Evolutionary conservation across 805 yeast species (phyloP).

Genomic region (Ogataea glucozyma): DNA sequence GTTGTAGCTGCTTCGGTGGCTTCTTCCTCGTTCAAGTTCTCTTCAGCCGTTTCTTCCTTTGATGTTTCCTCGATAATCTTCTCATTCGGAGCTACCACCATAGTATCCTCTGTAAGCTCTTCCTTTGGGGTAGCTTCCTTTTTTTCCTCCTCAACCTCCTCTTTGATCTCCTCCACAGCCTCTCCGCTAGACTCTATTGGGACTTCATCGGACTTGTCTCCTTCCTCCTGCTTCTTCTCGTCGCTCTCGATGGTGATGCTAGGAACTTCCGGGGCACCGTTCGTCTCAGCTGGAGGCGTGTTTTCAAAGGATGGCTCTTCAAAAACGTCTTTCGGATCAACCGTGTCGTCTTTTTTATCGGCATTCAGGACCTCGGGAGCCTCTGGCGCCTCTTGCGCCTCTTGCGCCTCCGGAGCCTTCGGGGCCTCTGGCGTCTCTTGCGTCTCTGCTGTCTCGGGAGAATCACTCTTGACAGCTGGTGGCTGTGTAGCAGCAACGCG

Average conservation of each 20-base stretch:
- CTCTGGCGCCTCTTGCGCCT: slow-evolving; percentile 20
- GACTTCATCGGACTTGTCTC: slow-evolving; percentile 2
- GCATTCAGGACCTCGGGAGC: slow-evolving; percentile 18
- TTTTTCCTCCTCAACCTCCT: slow-evolving; percentile 5
- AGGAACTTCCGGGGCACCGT: slow-evolving; percentile 9
- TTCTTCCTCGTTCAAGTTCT: slow-evolving; percentile 1
- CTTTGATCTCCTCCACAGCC: slow-evolving; percentile 4
- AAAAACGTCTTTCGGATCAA: slow-evolving; percentile 19
- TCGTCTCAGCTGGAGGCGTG: neutral
- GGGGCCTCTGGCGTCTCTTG: slow-evolving; percentile 6
- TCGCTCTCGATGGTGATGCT: slow-evolving; percentile 15
- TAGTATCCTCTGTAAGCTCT: slow-evolving; percentile 6
- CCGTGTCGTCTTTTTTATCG: slow-evolving; percentile 8
- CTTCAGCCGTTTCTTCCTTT: slow-evolving; percentile 10
- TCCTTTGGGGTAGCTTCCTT: slow-evolving; percentile 1
- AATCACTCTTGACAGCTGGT: no score
- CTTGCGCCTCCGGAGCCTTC: slow-evolving; percentile 9
- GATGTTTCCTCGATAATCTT: slow-evolving; percentile 4
- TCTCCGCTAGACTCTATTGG: neutral
- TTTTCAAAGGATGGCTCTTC: slow-evolving; percentile 18
- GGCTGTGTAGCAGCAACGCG: slow-evolving; percentile 6
- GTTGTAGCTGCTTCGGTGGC: slow-evolving; percentile 3
- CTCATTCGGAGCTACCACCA: neutral
- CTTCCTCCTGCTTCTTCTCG: neutral
- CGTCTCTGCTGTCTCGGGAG: slow-evolving; percentile 8